Conservation (phyloP, 192 early-diverging fungal species). For the Coemansia sp. region DNA sequence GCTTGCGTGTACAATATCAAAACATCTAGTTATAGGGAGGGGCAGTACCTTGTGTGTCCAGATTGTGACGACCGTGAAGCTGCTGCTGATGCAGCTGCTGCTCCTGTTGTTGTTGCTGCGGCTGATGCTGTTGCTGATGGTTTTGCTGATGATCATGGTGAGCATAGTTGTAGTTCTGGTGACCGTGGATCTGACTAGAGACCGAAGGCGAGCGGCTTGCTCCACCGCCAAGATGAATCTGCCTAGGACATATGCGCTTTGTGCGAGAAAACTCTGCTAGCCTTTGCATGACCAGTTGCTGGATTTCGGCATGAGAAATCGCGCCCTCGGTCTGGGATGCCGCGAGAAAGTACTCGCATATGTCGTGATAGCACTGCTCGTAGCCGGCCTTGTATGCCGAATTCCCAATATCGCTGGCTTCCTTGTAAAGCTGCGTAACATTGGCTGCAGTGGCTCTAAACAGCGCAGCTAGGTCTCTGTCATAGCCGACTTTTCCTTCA, state of each 20-base stretch:
- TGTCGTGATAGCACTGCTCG: constrained; percentile 49
- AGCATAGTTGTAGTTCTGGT: neutral
- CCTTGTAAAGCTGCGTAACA: constrained; percentile 50
- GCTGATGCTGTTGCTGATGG: neutral
- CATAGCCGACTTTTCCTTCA: constrained; percentile 28
- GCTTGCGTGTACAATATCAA: neutral
- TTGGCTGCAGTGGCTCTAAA: constrained; percentile 50
- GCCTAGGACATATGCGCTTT: constrained; percentile 31
- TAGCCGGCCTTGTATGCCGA: constrained; percentile 47
- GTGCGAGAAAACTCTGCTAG: constrained; percentile 42
- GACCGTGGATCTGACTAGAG: neutral
- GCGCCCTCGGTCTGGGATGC: constrained; percentile 16
- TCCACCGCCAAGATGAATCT: constrained; percentile 3
- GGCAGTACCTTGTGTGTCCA: constrained; percentile 11
- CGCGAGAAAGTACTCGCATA: constrained; percentile 36
- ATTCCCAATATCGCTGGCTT: constrained; percentile 45
- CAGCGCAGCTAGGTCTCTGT: constrained; percentile 41
- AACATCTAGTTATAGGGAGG: neutral
- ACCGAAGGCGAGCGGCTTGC: neutral
- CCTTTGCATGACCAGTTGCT: constrained; percentile 24
- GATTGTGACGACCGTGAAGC: neutral
- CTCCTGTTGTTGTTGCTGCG: neutral
- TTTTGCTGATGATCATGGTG: neutral
- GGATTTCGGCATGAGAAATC: constrained; percentile 6
- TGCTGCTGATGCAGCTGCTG: neutral